Conservation (phyloP, 805 yeast species). For the Wickerhamiella musiphila region DNA sequence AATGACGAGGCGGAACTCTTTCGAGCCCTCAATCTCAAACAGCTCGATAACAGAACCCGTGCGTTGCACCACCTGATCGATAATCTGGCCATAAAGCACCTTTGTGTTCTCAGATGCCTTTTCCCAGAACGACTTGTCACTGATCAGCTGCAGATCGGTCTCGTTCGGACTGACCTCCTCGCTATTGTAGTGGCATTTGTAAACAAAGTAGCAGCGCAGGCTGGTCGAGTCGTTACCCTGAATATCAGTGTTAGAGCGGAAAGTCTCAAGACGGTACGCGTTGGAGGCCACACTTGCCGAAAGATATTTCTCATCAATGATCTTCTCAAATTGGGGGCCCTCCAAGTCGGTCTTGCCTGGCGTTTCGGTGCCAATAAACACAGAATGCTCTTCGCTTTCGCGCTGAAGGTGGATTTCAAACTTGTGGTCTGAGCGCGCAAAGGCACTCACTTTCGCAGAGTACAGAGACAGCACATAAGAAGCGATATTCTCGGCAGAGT, state of each 20-base stretch:
- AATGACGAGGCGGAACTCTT: constrained; percentile 74
- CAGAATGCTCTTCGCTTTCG: constrained; percentile 73
- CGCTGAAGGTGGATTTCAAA: constrained; percentile 64
- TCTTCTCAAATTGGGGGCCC: constrained; percentile 41
- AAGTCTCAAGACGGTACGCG: constrained; percentile 60
- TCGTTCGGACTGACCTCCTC: constrained; percentile 21
- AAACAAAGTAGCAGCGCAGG: constrained; percentile 65
- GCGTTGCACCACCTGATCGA: constrained; percentile 47
- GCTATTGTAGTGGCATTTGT: constrained; percentile 42
- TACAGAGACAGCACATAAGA: constrained; percentile 75
- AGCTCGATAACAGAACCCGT: constrained; percentile 90
- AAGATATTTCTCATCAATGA: constrained; percentile 68
- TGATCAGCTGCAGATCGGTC: constrained; percentile 45
- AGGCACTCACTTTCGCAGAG: constrained; percentile 85
- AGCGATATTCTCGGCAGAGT: constrained; percentile 62
- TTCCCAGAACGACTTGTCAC: constrained; percentile 61
- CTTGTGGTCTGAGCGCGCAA: constrained; percentile 37
- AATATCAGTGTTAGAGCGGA: constrained; percentile 37
- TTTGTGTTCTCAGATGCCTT: constrained; percentile 72
- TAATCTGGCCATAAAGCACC: constrained; percentile 52
- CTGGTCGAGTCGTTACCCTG: constrained; percentile 26
- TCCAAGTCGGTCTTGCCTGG: constrained; percentile 31
- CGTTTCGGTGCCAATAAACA: constrained; percentile 61
- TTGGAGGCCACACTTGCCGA: constrained; percentile 20
- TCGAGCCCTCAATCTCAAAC: constrained; percentile 57